Percentiles rank a stretch among this genome's conserved stretches.
These are phyloP conservation scores for Xenosphaeropsis pyriputrescens DNA, from an alignment of 2,329 filamentous ascomycete genomes.

Conservation along the genomic window DNA sequence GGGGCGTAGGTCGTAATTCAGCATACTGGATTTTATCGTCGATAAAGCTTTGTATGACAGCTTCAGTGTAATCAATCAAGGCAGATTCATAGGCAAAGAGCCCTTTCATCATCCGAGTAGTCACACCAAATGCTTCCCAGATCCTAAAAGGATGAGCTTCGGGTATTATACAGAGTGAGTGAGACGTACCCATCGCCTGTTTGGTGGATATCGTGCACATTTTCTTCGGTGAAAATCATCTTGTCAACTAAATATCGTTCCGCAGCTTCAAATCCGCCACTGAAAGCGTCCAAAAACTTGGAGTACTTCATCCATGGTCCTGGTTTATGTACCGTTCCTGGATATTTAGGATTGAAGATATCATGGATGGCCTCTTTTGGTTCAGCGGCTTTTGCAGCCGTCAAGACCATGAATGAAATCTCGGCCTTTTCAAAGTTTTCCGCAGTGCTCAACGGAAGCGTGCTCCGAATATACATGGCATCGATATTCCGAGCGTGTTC, in stretches of 20 bases:
- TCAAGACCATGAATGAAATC: slow-evolving; percentile 42
- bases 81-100: slow-evolving; percentile 52
- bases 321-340: slow-evolving; percentile 7
- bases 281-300: slow-evolving; percentile 24
- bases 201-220: slow-evolving; percentile 36
- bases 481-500: slow-evolving; percentile 33
- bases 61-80: slow-evolving; percentile 43
- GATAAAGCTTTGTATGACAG: slow-evolving; percentile 45
- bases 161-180: neutral
- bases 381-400: neutral
- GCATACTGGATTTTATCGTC: slow-evolving; percentile 55
- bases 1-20: slow-evolving; percentile 56
- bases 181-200: slow-evolving; percentile 34
- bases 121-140: slow-evolving; percentile 49
- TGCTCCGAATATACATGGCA: slow-evolving; percentile 58
- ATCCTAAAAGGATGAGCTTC: slow-evolving; percentile 21
- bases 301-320: slow-evolving; percentile 29
- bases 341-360: slow-evolving; percentile 35
- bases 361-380: slow-evolving; percentile 20
- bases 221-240: slow-evolving; percentile 44
- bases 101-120: slow-evolving; percentile 60
- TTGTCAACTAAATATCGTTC: slow-evolving; percentile 45
- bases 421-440: slow-evolving; percentile 25
- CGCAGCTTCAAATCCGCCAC: slow-evolving; percentile 15
- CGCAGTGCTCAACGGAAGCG: slow-evolving; percentile 27